Percentiles rank a stretch among this genome's conserved stretches.
Evolutionary conservation across 2,329 filamentous ascomycete species (phyloP).

Genomic region (Hortaea werneckii): DNA sequence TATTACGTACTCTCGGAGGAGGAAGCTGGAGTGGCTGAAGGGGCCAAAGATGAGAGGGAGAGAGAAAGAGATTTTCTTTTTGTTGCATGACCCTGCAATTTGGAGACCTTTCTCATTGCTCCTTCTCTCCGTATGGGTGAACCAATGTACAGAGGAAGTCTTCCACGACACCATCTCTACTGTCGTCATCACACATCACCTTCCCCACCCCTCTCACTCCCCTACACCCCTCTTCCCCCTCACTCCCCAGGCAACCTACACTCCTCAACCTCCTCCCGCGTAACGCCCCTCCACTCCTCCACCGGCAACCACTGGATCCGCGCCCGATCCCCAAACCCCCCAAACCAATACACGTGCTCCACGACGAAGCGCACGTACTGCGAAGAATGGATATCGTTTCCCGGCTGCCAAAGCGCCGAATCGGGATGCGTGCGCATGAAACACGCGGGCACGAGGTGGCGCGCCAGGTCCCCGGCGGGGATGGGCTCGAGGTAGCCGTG

Average conservation of each 20-base stretch:
- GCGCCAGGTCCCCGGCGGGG: conserved; percentile 44
- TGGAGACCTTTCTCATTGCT: too few species aligned
- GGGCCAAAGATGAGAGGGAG: too few species aligned
- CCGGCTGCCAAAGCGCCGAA: conserved; percentile 77
- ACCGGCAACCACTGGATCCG: conserved; percentile 89
- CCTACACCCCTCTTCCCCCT: too few species aligned
- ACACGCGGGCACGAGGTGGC: conserved; percentile 41
- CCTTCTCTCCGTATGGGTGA: too few species aligned
- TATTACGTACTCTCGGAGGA: too few species aligned
- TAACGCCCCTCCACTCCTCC: conserved; percentile 69
- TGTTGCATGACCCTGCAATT: too few species aligned
- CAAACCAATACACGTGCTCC: conserved; percentile 82
- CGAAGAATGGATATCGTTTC: conserved; percentile 66
- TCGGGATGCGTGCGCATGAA: conserved; percentile 71
- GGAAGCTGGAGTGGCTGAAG: too few species aligned
- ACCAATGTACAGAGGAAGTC: too few species aligned
- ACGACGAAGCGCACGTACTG: conserved; percentile 81
- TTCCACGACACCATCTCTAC: too few species aligned
- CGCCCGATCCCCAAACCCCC: conserved; percentile 88
- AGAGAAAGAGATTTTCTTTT: too few species aligned
- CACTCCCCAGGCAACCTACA: conserved; percentile 61
- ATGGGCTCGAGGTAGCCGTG: conserved; percentile 73
- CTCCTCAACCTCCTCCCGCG: conserved; percentile 55
- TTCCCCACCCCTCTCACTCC: too few species aligned
- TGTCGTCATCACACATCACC: too few species aligned